Conservation (phyloP, 768 basidiomycete species). For the Xerocomus potaroensis region DNA sequence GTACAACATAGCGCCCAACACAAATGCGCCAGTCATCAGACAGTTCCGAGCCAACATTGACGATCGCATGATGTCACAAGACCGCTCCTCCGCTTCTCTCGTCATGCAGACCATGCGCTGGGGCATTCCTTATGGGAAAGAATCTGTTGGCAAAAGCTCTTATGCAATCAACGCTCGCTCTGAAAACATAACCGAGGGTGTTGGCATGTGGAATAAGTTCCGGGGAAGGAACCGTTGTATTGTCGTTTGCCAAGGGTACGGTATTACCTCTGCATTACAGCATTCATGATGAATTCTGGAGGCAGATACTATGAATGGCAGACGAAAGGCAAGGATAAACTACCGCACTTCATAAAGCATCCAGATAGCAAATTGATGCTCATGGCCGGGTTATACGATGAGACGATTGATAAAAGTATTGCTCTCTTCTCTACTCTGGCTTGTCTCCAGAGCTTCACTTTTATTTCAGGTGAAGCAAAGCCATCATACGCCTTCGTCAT, state of each 20-base stretch:
- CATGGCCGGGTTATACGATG: conserved; percentile 87
- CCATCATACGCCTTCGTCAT: conserved; percentile 83
- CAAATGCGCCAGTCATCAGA: conserved; percentile 69
- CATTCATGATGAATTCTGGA: not conserved
- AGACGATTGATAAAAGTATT: conserved; percentile 59
- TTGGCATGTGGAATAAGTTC: conserved; percentile 82
- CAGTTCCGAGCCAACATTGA: conserved; percentile 31
- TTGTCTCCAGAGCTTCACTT: not conserved
- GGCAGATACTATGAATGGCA: conserved; percentile 93
- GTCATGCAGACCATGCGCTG: conserved; percentile 84
- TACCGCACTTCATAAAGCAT: conserved; percentile 79
- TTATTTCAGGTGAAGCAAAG: conserved; percentile 43
- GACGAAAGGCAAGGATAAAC: conserved; percentile 70
- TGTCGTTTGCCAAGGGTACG: conserved; percentile 75
- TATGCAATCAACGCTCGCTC: conserved; percentile 89
- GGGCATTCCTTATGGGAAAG: conserved; percentile 77
- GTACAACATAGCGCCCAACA: conserved; percentile 83
- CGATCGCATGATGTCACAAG: not conserved
- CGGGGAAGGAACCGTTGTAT: conserved; percentile 82
- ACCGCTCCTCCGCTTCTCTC: conserved; percentile 26
- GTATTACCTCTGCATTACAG: not conserved
- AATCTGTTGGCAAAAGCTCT: conserved; percentile 42
- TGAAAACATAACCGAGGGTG: conserved; percentile 71
- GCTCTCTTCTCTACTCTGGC: not conserved
- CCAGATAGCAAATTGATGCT: conserved; percentile 65